These are phyloP conservation scores for Poa pratensis DNA, from an alignment of 176 grass and related monocot genomes.

Conservation along the genomic window DNA sequence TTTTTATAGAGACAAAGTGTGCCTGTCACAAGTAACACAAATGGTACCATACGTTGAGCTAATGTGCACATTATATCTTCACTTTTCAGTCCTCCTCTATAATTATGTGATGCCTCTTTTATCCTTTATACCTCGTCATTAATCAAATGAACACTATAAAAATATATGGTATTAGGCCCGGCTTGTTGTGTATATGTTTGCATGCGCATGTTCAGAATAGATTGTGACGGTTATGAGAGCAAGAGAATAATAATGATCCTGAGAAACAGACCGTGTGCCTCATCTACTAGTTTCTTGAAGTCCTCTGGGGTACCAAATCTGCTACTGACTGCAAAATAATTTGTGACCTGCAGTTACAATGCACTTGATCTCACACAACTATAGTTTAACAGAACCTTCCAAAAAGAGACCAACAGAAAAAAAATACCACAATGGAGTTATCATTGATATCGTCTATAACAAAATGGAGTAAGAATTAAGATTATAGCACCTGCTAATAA, in stretches of 20 bases:
- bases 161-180: not conserved
- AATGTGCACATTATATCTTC: conserved; percentile 10
- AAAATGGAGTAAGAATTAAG: conserved; percentile 6
- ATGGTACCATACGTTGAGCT: not conserved
- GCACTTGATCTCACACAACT: conserved; percentile 27
- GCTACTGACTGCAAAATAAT: conserved; percentile 95
- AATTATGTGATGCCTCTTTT: conserved; percentile 15
- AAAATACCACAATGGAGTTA: not conserved
- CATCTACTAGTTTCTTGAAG: conserved; percentile 92
- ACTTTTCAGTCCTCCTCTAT: not conserved
- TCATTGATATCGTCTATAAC: not conserved
- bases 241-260: conserved; percentile 33
- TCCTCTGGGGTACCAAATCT: conserved; percentile 97
- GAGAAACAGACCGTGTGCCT: conserved; percentile 78
- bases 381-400: conserved; percentile 6
- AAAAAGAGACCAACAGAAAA: not conserved
- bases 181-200: not conserved
- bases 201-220: not conserved
- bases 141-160: conserved; percentile 2
- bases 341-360: conserved; percentile 74
- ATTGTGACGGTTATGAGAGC: conserved; percentile 1
- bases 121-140: not conserved
- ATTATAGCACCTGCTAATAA: conserved; percentile 5
- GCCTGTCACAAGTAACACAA: conserved; percentile 11
- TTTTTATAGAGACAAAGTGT: not conserved